Conservation (phyloP, 176 grass and related monocot species). For the Aegilops tauschii region DNA sequence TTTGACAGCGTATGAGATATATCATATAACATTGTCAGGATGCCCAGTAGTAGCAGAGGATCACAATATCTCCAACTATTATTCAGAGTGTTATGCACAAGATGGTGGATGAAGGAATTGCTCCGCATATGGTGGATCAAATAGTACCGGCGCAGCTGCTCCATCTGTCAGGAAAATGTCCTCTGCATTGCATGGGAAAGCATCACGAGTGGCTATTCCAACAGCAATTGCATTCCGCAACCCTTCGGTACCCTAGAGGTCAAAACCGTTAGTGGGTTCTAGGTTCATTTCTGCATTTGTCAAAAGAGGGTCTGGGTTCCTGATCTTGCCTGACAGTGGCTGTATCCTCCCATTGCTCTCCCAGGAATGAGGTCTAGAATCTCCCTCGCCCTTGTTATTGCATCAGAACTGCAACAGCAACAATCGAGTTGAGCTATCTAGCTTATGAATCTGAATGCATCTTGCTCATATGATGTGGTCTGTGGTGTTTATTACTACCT, state of each 20-base stretch:
- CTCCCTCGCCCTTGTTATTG: conserved; percentile 51
- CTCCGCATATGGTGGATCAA: neutral
- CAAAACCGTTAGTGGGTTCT: neutral
- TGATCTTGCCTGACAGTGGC: conserved; percentile 63
- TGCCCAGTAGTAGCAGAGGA: neutral
- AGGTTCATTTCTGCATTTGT: neutral
- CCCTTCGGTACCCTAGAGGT: conserved; percentile 59
- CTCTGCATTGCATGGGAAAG: conserved; percentile 48
- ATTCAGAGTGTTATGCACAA: neutral
- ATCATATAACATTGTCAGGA: neutral
- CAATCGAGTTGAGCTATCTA: neutral
- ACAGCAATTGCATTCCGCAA: conserved; percentile 51
- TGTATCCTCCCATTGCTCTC: conserved; percentile 70
- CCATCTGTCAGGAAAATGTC: conserved; percentile 87
- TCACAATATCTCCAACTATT: neutral
- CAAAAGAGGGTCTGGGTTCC: conserved; percentile 3
- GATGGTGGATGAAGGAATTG: neutral
- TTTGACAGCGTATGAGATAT: neutral
- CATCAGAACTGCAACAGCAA: conserved; percentile 41
- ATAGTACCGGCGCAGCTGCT: conserved; percentile 52
- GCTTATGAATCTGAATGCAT: neutral
- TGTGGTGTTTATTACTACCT: conserved; percentile 46
- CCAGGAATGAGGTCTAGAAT: conserved; percentile 62
- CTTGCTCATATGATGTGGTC: neutral
- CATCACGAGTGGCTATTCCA: conserved; percentile 62